Evolutionary conservation across 257 asterid genomes (phyloP).

Genomic region (Echium plantagineum): DNA sequence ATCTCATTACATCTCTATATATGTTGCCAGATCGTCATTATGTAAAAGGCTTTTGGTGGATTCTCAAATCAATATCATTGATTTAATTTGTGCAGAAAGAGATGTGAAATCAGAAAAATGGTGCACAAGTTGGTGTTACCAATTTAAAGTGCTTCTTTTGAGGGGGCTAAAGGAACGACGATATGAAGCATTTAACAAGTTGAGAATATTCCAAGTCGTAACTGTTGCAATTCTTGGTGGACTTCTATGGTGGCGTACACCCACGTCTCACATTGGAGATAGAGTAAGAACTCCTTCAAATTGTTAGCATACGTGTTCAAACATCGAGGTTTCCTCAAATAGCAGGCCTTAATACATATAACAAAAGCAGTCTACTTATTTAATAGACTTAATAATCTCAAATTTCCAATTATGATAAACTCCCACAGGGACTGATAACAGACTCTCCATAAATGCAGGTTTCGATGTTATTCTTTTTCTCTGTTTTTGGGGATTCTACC

Average conservation of each 20-base stretch:
- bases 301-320: background rate
- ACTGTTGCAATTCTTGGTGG: conserved; percentile 95
- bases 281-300: conserved; percentile 44
- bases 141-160: conserved; percentile 64
- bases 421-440: no score
- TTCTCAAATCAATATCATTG: background rate
- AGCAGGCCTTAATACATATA: background rate
- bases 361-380: background rate
- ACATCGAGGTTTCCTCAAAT: background rate
- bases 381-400: no score
- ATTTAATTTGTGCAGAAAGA: conserved; percentile 34
- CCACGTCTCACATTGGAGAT: conserved; percentile 85
- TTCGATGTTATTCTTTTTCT: conserved; percentile 16
- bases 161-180: conserved; percentile 86
- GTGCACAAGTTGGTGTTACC: conserved; percentile 91
- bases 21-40: background rate
- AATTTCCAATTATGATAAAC: no score
- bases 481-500: conserved; percentile 99
- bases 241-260: conserved; percentile 94
- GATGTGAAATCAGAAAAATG: conserved; percentile 47
- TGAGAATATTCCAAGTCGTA: conserved; percentile 85
- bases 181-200: conserved; percentile 69
- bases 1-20: background rate
- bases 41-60: background rate
- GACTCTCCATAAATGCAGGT: no score